A percentile compares a stretch with the other conserved stretches of the same genome.
phyloP scores from a whole-genome alignment of 305 asterid genomes.

The Fraxinus latifolia region DNA sequence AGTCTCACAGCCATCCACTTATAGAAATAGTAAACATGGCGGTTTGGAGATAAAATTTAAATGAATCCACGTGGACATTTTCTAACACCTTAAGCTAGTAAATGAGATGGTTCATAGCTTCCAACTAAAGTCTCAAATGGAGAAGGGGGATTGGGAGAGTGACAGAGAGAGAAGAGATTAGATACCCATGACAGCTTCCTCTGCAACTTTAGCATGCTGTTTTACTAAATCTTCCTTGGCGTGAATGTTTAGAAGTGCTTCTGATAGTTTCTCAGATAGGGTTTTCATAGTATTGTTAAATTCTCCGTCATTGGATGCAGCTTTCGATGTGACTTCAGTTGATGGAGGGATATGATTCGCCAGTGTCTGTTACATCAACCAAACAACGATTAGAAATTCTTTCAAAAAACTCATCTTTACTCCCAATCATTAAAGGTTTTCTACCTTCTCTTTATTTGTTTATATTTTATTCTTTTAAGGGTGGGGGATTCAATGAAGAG shows the following conservation, averaged over 20 bases:
- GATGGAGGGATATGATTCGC: conserved; percentile 41
- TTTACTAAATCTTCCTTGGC: conserved; percentile 80
- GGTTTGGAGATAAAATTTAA: background rate
- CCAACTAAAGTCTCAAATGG: background rate
- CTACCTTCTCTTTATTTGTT: background rate
- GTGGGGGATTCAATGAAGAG: background rate
- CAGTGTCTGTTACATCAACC: conserved; percentile 38
- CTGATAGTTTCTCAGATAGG: conserved; percentile 57
- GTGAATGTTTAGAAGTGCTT: conserved; percentile 59
- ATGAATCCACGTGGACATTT: no score
- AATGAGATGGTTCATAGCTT: no score
- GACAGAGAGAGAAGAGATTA: conserved; percentile 9
- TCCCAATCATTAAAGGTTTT: conserved; percentile 8
- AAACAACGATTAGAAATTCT: conserved; percentile 15
- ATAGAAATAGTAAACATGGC: background rate
- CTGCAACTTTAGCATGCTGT: conserved; percentile 90
- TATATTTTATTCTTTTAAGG: background rate
- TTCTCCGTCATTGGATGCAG: conserved; percentile 34
- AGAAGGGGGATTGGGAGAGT: background rate
- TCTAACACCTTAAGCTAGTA: no score
- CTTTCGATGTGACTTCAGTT: conserved; percentile 42
- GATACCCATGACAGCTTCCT: conserved; percentile 93
- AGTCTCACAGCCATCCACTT: no score
- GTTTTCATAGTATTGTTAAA: conserved; percentile 40
- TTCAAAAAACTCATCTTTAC: background rate